phyloP scores from a whole-genome alignment of 352 stramenopile genomes.

The Phytophthora citricola region DNA sequence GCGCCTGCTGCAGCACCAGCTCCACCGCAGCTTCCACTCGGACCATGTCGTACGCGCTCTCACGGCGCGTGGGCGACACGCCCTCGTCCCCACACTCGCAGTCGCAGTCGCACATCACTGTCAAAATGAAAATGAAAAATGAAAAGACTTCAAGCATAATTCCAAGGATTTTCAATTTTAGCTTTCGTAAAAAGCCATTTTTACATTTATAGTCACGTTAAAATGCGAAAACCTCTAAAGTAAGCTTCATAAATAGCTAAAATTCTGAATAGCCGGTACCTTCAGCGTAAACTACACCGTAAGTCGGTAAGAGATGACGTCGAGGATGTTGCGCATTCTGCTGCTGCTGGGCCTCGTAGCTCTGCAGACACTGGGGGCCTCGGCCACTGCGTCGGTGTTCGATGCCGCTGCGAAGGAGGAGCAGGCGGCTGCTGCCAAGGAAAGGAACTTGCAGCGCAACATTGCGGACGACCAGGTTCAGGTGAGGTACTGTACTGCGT shows the following conservation, averaged over 20 bases:
- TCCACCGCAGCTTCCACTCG: slow-evolving; percentile 61
- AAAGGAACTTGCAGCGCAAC: slow-evolving; percentile 31
- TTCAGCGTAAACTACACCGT: slow-evolving; percentile 8
- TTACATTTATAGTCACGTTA: too few species aligned
- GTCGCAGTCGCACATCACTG: not conserved
- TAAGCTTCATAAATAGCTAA: not conserved
- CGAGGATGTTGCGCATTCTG: slow-evolving; percentile 7
- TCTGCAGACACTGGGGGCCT: slow-evolving; percentile 37
- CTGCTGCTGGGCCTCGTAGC: slow-evolving; percentile 24
- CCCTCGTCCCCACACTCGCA: slow-evolving; percentile 60
- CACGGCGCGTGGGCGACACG: slow-evolving; percentile 54
- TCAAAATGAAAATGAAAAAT: slow-evolving; percentile 3
- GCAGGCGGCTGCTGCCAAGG: slow-evolving; percentile 11
- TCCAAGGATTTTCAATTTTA: too few species aligned
- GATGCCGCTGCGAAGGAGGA: slow-evolving; percentile 22
- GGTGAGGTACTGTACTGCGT: slow-evolving; percentile 76
- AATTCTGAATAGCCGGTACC: not conserved
- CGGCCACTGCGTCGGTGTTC: slow-evolving; percentile 26
- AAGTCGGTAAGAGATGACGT: slow-evolving; percentile 14
- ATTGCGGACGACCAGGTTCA: slow-evolving; percentile 71
- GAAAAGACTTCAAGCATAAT: slow-evolving; percentile 1
- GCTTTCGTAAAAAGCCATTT: too few species aligned
- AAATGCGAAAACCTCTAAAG: too few species aligned
- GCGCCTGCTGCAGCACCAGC: slow-evolving; percentile 53
- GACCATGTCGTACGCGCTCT: slow-evolving; percentile 85